Evolutionary conservation across 371 early-diverging fungal genomes (phyloP).

Genomic region (Blakeslea trispora): DNA sequence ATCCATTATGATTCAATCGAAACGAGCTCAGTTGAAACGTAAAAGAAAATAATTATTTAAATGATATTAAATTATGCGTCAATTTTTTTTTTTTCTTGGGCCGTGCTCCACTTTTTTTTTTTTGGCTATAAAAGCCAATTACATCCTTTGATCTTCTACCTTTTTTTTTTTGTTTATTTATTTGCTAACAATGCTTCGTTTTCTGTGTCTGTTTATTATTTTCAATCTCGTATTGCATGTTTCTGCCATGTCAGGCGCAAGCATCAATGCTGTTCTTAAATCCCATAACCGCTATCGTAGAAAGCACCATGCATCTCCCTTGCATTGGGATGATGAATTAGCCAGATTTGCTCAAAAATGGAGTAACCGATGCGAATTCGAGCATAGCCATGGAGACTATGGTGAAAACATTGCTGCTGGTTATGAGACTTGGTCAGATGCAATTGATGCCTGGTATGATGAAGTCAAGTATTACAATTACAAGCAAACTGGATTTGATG

Average conservation of each 20-base stretch:
- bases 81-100: too few species aligned
- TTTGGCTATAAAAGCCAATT: too few species aligned
- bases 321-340: constrained; percentile 46
- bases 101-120: too few species aligned
- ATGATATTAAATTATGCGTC: background rate
- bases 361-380: constrained; percentile 43
- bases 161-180: too few species aligned
- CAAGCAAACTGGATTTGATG: constrained; percentile 33
- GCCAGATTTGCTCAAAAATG: constrained; percentile 53
- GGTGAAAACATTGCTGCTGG: constrained; percentile 49
- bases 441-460: constrained; percentile 42
- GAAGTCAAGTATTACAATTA: constrained; percentile 44
- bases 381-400: constrained; percentile 38
- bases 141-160: too few species aligned
- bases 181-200: too few species aligned
- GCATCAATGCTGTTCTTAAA: constrained; percentile 24
- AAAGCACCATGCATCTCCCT: constrained; percentile 41
- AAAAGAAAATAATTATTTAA: constrained; percentile 22
- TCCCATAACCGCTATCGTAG: constrained; percentile 51
- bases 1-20: constrained; percentile 28
- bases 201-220: background rate
- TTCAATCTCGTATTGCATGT: background rate
- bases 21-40: constrained; percentile 39
- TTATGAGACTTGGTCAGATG: constrained; percentile 25
- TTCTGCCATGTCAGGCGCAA: background rate